Evolutionary conservation across 306 rosid genomes (phyloP).

Genomic region (Casuarina cunninghamiana): DNA sequence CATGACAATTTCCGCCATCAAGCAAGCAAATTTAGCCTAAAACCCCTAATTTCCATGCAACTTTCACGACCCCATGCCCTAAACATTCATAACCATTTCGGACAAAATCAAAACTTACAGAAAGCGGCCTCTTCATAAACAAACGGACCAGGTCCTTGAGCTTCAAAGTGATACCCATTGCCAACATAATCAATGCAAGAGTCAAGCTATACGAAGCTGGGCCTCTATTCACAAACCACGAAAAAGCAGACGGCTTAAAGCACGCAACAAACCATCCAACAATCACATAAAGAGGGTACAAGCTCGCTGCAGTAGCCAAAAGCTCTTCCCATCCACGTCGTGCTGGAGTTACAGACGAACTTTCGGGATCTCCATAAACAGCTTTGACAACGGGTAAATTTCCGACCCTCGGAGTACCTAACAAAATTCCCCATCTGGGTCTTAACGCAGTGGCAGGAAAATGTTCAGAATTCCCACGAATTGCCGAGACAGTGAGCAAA

Average conservation of each 20-base stretch:
- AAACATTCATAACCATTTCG: neutral
- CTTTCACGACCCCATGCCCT: neutral
- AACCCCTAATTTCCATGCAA: neutral
- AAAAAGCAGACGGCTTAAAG: slow-evolving; percentile 40
- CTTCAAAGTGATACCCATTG: slow-evolving; percentile 49
- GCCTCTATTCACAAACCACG: slow-evolving; percentile 40
- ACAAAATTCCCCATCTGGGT: slow-evolving; percentile 7
- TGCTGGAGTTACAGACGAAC: neutral
- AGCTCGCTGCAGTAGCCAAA: slow-evolving; percentile 41
- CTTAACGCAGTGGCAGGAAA: neutral
- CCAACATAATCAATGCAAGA: slow-evolving; percentile 47
- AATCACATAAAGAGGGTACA: slow-evolving; percentile 44
- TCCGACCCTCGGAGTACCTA: neutral
- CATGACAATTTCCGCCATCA: neutral
- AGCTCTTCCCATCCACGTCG: slow-evolving; percentile 32
- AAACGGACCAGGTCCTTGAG: slow-evolving; percentile 33
- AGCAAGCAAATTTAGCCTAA: slow-evolving; percentile 1
- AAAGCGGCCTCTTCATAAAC: slow-evolving; percentile 34
- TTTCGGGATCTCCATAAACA: slow-evolving; percentile 16
- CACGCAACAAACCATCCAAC: slow-evolving; percentile 47
- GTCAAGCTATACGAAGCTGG: slow-evolving; percentile 40
- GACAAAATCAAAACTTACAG: slow-evolving; percentile 28
- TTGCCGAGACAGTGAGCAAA: neutral
- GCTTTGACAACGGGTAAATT: slow-evolving; percentile 22
- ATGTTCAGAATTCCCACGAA: neutral